Evolutionary conservation across 148 eudicot genomes (phyloP), one percentile per base, ranked within the genome.

Genomic region (Chenopodium formosanum): DNA sequence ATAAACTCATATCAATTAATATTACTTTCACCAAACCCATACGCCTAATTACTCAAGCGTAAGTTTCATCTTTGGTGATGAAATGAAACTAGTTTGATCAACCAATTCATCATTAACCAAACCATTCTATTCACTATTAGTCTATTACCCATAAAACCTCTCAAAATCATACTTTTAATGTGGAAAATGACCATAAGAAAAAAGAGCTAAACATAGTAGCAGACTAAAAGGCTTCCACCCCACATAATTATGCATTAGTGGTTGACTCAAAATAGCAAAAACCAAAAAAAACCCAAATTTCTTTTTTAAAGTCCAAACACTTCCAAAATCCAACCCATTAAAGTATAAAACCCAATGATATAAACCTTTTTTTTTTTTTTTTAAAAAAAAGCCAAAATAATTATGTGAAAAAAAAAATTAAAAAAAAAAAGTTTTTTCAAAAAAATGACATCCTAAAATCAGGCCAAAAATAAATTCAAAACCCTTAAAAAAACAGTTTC

Each of bases 381-480:
- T 25, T 8, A 0, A 20, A 71, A 0, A 12, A 73, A 25, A 9
- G 8, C 14, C 12, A 23, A 65, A 40, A 5, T 40, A 40, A 40
- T 40, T 60, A 20, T 60, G 27, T 4, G 17, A 80, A 56, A 60
- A 44, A 27, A 82, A 70, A 19, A 40, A 40, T 4, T 40, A 40
- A 40, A 40, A 40, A 40, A 40, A 40, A 40, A 7, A 25, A 25
- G 25, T 25, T 19, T 62, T 44, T 23, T 32, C 7, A 69, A 76
- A 70, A 23, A 25, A 63, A 29, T 62, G 44, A 25, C 12, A 63
- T 31, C 74, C 80, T 40, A 71, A 77, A 77, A 76, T 76, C n/a
- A 76, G 70, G 80, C 60, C 66, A 47, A 25, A 70, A 66, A 52
- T 32, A 1, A 76, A 70, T 76, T 77, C 65, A 82, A 78, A 82